A percentile compares a stretch with the other conserved stretches of the same genome.
phyloP scores from a whole-genome alignment of 257 asterid species.

The Solanum megistacrolobum region DNA sequence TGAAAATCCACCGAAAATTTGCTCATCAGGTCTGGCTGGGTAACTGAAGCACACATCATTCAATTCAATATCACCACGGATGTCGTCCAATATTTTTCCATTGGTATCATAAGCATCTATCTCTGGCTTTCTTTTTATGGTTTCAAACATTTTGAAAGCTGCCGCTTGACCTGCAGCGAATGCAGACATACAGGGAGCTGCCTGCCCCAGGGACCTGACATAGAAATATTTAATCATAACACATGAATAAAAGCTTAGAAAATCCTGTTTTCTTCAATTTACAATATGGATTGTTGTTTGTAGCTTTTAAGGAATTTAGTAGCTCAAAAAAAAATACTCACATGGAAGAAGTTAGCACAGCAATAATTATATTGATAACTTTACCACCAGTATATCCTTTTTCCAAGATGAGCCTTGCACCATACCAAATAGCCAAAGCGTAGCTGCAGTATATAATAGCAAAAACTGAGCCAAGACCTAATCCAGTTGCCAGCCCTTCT shows the following conservation, averaged over 20 bases:
- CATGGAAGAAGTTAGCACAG: constrained; percentile 70
- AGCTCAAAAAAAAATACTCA: constrained; percentile 21
- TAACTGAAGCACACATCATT: constrained; percentile 51
- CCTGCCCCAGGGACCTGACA: constrained; percentile 75
- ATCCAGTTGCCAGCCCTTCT: constrained; percentile 62
- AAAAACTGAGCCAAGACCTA: constrained; percentile 64
- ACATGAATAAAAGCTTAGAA: not conserved
- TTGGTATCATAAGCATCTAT: constrained; percentile 58
- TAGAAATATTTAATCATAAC: not conserved
- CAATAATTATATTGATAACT: constrained; percentile 43
- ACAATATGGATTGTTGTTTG: not conserved
- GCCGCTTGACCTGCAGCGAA: constrained; percentile 81
- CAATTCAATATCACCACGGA: constrained; percentile 57
- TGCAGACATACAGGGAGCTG: constrained; percentile 71
- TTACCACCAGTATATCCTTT: constrained; percentile 57
- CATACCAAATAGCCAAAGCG: constrained; percentile 80
- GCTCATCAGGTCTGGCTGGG: constrained; percentile 76
- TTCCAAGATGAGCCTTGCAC: constrained; percentile 46
- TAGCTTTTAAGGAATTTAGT: not conserved
- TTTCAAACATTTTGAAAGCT: constrained; percentile 81
- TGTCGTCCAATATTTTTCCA: constrained; percentile 50
- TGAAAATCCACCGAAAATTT: constrained; percentile 58
- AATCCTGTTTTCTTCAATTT: not conserved
- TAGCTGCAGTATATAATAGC: constrained; percentile 61
- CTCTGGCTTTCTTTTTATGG: constrained; percentile 52